Percentiles rank a stretch among this genome's conserved stretches.
Conservation (phyloP, 352 stramenopile genomes). For the Sclerospora graminicola region DNA sequence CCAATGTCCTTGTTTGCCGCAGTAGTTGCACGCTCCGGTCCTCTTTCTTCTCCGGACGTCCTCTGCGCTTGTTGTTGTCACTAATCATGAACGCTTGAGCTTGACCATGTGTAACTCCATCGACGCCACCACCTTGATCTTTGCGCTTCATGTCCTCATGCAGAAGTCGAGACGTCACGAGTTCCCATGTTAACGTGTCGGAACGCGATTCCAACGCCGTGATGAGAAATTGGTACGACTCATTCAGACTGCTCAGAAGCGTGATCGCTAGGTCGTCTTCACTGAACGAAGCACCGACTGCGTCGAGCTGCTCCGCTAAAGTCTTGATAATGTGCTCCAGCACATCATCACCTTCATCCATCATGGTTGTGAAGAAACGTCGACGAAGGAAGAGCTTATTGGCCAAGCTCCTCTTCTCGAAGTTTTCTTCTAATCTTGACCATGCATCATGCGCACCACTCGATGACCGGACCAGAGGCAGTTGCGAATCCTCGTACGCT, state of each 20-base stretch:
- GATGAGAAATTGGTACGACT: slow-evolving; percentile 21
- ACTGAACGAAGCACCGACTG: not conserved
- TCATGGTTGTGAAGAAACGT: not conserved
- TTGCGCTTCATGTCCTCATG: slow-evolving; percentile 12
- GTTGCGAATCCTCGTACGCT: no score
- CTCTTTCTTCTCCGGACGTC: not conserved
- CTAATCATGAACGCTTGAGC: slow-evolving; percentile 6
- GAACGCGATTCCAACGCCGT: no score
- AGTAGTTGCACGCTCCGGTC: not conserved
- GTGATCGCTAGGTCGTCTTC: not conserved
- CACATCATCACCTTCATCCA: not conserved
- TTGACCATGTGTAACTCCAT: not conserved
- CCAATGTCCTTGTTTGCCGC: not conserved
- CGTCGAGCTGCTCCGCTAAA: no score
- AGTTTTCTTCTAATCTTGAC: no score
- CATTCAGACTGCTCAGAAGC: not conserved
- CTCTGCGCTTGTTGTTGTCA: no score
- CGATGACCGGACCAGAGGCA: no score
- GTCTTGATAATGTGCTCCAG: not conserved
- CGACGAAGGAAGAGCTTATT: no score
- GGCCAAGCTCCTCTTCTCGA: not conserved
- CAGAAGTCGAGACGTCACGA: no score
- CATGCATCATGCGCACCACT: no score
- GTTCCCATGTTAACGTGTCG: no score
- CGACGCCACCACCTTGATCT: slow-evolving; percentile 5